Base-by-base conservation (phyloP, 2,329 filamentous ascomycete species). In the Leptosphaerulina australis region DNA sequence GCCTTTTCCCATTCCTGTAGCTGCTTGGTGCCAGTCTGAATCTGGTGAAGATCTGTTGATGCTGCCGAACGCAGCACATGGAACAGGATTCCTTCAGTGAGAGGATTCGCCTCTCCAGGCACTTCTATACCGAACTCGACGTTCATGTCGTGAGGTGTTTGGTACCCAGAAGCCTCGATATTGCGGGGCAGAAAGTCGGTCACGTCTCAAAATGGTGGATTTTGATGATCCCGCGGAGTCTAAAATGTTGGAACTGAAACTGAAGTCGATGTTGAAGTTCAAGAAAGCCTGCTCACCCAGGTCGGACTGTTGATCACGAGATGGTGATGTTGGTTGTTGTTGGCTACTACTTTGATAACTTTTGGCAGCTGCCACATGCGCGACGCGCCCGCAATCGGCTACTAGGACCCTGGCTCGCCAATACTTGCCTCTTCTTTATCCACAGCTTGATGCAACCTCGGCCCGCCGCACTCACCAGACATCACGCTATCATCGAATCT, bases 41-140 rank as follows among this genome's bases (percentile, higher is more conserved):
- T 76, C 53, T 81, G 79, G 4, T 74, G 71, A 5, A 74, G 74
- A 54, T 79, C 71, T 14, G 69, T 71, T 2, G 79, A 81, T 7
- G 74, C 71, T 3, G 79, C 79, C 7, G 77, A 76, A 28, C 71
- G 72, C 28, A 82, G 69, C n/a, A 75, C 75, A 52, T 79, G 76
- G 41, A 77, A 73, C 2, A 82, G 71, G 14, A 73, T 74, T 37
- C 69, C 66, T 46, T 79, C 76, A 6, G 75, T 80, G 18, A 82
- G 73, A 7, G 79, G 79, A 50, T 78, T 91, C 34, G 91, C 88
- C 76, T 94, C 91, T 58, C 88, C 91, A 5, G 89, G 83, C 52
- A 91, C 85, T 76, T 96, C 91, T 68, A 95, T 85, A 25, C 61
- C 57, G 41, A 69, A 66, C 28, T 68, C 64, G 43, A 61, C 58